phyloP scores from a whole-genome alignment of 192 early-diverging fungal species.

The Coemansia sp. region DNA sequence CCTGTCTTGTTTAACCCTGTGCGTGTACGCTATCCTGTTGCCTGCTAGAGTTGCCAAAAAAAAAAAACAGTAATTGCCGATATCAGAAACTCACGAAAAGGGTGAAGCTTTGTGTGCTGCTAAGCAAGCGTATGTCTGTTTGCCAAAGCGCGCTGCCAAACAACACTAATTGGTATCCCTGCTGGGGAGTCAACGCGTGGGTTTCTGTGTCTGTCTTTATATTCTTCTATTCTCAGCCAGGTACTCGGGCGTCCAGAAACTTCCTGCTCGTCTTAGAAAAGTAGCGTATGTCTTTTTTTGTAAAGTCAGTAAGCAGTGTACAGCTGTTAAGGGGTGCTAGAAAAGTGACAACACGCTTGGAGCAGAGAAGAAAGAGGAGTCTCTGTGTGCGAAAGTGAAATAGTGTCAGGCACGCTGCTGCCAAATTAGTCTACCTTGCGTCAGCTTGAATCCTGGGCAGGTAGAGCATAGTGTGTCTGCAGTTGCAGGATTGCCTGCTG shows the following conservation, averaged over 20 bases:
- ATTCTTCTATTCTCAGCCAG: background rate
- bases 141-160: background rate
- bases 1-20: background rate
- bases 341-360: background rate
- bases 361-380: background rate
- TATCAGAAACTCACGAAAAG: background rate
- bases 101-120: background rate
- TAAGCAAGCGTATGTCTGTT: background rate
- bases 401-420: background rate
- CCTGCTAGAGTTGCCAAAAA: background rate
- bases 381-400: background rate
- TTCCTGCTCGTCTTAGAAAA: background rate
- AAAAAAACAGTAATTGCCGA: background rate
- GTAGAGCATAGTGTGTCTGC: background rate
- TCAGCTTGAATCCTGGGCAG: too few relatives aligned
- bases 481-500: background rate
- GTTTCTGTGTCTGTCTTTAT: background rate
- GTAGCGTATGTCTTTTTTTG: background rate
- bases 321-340: background rate
- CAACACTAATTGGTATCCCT: background rate
- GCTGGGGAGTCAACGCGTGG: background rate
- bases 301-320: background rate
- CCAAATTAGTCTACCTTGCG: background rate
- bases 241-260: background rate
- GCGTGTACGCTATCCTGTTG: background rate